Base-by-base conservation (phyloP, 352 stramenopile genomes). In the Globisporangium echinulatum region DNA sequence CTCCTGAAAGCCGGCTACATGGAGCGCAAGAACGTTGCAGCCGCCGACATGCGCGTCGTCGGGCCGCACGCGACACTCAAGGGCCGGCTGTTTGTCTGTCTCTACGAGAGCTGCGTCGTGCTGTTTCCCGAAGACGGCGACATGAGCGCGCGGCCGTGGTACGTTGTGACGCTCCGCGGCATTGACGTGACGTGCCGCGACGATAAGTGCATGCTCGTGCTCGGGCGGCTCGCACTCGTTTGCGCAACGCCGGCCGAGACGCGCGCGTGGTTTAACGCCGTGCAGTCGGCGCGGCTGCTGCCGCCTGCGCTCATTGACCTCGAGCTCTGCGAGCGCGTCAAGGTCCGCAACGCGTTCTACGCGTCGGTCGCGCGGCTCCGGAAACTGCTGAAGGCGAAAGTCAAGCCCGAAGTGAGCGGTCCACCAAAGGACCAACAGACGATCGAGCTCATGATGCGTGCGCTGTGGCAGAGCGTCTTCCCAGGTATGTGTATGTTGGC, bases 401-500 rank as follows among this genome's bases (percentile, higher is more conserved):
- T 94, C 44, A 88, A 84, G 46, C 82, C 83, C 1, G 85, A 94
- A 49, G 61, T 75, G 25, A 87, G 79, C 50, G 79, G 76, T 4
- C 78, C 81, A 14, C 79, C 84, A 7, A 82, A 79, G 49, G 82
- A 94, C 49, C 71, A 87, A 33, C 83, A 85, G 54, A 71, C 81
- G 10, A 77, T 94, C 53, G 82, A 92, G 17, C 62, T 92, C 39
- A 89, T 94, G 81, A 86, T 94, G 53, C 63, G 65, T 14, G 85
- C 74, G 44, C 67, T 94, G 4, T 94, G 85, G 85, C 59, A 72
- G 37, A 62, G 81, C 7, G 70, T 79, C 5, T 94, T 92, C 59
- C 66, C 79, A 5, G 62, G 68, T 55, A 54, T 7, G 42, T 17
- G 11, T 46, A 25, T 25, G 25, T 2, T 25, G 25, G 25, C 25